Conservation (phyloP, 345 rosid genomes). For the Heritiera littoralis region DNA sequence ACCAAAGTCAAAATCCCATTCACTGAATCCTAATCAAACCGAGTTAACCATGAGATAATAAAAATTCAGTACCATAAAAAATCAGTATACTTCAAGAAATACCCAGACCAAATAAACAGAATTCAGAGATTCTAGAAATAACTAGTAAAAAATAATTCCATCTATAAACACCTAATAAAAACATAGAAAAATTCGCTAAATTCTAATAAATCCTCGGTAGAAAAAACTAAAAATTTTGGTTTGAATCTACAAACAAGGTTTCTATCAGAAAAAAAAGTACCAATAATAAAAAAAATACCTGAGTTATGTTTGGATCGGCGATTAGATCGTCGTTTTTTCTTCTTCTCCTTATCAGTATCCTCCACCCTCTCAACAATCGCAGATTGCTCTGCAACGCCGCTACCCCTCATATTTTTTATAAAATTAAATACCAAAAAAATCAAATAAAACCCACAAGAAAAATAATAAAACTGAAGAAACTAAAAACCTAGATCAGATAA, state of each 20-base stretch:
- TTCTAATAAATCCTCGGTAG: slow-evolving; percentile 1
- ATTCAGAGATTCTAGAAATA: neutral
- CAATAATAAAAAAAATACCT: slow-evolving; percentile 24
- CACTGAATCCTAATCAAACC: neutral
- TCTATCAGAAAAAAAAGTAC: neutral
- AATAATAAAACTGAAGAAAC: slow-evolving; percentile 5
- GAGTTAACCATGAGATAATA: neutral
- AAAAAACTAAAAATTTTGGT: neutral
- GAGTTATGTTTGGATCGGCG: slow-evolving; percentile 69
- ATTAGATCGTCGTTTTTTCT: slow-evolving; percentile 59
- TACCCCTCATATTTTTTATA: slow-evolving; percentile 39
- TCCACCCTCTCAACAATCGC: slow-evolving; percentile 50
- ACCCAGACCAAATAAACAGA: neutral
- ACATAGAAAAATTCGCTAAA: neutral
- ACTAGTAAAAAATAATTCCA: neutral
- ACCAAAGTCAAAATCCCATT: neutral
- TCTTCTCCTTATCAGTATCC: slow-evolving; percentile 71
- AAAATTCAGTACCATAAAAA: neutral
- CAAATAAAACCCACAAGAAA: neutral
- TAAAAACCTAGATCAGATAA: slow-evolving; percentile 30
- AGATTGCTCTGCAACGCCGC: slow-evolving; percentile 37
- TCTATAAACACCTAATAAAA: neutral
- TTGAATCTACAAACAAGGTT: neutral
- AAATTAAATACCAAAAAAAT: neutral
- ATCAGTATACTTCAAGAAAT: neutral